Base-by-base conservation (phyloP, 2,329 filamentous ascomycete genomes). In the Berkeleyomyces basicola region DNA sequence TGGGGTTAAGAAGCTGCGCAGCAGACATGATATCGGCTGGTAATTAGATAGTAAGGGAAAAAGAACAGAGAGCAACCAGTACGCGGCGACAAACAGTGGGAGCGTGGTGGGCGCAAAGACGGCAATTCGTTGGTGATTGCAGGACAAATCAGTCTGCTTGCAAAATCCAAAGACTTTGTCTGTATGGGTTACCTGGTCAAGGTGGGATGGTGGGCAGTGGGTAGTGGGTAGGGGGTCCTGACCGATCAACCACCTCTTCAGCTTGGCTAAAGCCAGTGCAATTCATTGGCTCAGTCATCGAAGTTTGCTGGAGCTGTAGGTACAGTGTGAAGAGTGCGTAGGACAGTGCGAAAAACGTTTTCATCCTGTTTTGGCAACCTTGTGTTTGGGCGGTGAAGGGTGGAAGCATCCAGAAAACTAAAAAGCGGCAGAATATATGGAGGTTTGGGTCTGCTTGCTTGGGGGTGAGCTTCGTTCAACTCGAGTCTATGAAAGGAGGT, bases 1-100 rank as follows among this genome's bases (percentile, higher is more conserved):
- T 99, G 66, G 93, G 93, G 77, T 99, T 99, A 68, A 99, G 86
- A 71, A 99, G 85, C 79, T 97, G 92, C 72, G 93, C 91, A 70
- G 93, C 93, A 77, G 91, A 97, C 93, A 97, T 97, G 58, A 37
- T 63, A 51, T 63, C 4, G 44, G 51, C 40, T 46, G 43, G 16
- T 16, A 60, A 65, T 63, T 63, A 65, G 61, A 77, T 76, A 80
- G 68, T 79, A 79, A 65, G 75, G 23, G 79, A 64, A 46, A 57
- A 57, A 49, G n/a, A 33, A 61, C 16, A 49, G 46, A 57, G 40
- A 59, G 58, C 36, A 42, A 46, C n/a, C 42, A 31, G 43, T 42
- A 63, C 46, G 59, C 36, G 51, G 63, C 42, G 16, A 53, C 37
- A 53, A 59, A 39, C 58, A 58, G 46, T 57, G 39, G 57, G 33